Evolutionary conservation across 345 rosid genomes (phyloP).

Genomic region (Aegle marmelos): DNA sequence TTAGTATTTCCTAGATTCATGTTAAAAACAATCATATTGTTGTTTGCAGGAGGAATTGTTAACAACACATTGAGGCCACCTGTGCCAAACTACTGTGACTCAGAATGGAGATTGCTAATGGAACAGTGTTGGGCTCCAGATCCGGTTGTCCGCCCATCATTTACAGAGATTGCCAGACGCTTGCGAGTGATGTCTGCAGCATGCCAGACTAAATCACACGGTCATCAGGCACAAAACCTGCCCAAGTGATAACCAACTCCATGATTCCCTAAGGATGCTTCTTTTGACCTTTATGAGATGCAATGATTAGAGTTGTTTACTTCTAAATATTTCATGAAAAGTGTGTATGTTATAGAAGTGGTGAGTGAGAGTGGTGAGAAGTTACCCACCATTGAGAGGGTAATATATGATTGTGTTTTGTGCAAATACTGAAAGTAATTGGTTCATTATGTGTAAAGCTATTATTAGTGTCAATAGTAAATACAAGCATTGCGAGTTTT

Average conservation of each 20-base stretch:
- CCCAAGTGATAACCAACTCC: conserved; percentile 16
- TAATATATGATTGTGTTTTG: conserved; percentile 11
- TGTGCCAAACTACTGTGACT: conserved; percentile 66
- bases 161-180: conserved; percentile 72
- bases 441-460: conserved; percentile 21
- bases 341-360: conserved; percentile 11
- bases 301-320: background rate
- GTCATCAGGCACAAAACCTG: conserved; percentile 23
- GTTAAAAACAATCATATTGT: background rate
- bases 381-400: conserved; percentile 15
- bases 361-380: conserved; percentile 9
- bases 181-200: conserved; percentile 67
- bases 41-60: conserved; percentile 68
- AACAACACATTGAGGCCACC: conserved; percentile 76
- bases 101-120: conserved; percentile 78
- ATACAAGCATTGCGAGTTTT: conserved; percentile 13
- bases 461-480: conserved; percentile 18
- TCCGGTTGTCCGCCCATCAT: conserved; percentile 68
- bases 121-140: conserved; percentile 94
- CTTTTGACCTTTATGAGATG: background rate
- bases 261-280: background rate
- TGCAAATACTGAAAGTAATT: background rate
- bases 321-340: background rate
- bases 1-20: background rate
- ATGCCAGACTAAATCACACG: conserved; percentile 43